Evolutionary conservation across 495 filamentous ascomycete genomes (phyloP).

Genomic region (Podospora comata): DNA sequence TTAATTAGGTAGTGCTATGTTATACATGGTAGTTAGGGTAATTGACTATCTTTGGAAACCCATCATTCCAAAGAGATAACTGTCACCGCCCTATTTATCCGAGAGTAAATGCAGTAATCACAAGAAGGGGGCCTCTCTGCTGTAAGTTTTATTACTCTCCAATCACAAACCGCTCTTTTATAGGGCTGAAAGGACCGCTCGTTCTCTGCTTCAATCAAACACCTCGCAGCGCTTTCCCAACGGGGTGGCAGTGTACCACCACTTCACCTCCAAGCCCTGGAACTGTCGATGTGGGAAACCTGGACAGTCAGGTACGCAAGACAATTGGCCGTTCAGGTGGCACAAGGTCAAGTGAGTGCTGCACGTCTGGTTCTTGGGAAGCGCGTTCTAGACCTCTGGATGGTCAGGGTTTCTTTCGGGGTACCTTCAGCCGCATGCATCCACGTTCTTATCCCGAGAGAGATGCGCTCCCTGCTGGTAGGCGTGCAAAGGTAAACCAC

Average conservation of each 20-base stretch:
- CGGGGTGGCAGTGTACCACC: not conserved
- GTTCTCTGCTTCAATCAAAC: not conserved
- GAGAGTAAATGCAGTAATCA: too few relatives aligned
- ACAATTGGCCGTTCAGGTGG: not conserved
- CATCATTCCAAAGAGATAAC: too few relatives aligned
- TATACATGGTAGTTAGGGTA: too few relatives aligned
- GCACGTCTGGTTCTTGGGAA: not conserved
- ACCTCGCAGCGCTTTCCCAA: not conserved
- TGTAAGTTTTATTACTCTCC: too few relatives aligned
- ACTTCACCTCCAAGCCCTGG: not conserved
- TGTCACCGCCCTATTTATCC: too few relatives aligned
- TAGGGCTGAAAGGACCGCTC: too few relatives aligned
- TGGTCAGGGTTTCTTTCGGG: not conserved
- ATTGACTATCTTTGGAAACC: too few relatives aligned
- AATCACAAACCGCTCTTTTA: too few relatives aligned
- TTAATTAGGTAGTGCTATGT: too few relatives aligned
- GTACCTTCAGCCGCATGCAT: slow-evolving; percentile 2
- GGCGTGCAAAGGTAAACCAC: not conserved
- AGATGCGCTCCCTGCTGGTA: not conserved
- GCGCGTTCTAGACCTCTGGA: not conserved
- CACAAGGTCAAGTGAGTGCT: not conserved
- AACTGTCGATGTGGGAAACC: not conserved
- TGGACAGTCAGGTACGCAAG: not conserved
- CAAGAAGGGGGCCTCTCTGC: too few relatives aligned
- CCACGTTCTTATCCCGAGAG: not conserved